Evolutionary conservation across 148 eudicot genomes (phyloP), one percentile per base, ranked within the genome.

Genomic region (Rhododendron vialii): DNA sequence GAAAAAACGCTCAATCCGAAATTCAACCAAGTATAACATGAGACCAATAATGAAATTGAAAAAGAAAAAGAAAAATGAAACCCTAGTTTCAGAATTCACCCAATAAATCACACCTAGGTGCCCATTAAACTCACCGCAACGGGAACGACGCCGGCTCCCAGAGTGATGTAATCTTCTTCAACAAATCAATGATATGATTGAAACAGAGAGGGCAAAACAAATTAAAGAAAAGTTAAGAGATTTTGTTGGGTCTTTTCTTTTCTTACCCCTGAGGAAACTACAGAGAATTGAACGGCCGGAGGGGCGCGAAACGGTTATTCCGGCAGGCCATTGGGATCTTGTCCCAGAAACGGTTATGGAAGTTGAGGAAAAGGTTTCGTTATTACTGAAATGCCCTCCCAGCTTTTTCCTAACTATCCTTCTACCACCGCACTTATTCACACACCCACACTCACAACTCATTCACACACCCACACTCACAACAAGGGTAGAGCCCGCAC

Each of bases 281-380:
- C 47, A 76, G 81, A 30, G 73, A 3, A 53, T 53, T 22, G 71
- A 82, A 74, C 81, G 71, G 35, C 6, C 28, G 11, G 28, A 69
- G 41, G 61, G 18, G 35, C 71, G 86, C 75, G 65, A 84, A 89
- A 87, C 92, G 88, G 85, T 86, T 88, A 83, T 90, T 65, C 82
- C 84, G 90, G 91, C 91, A 81, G 79, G 75, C 84, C 67, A 69
- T 61, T 83, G 89, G 94, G 92, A 92, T 91, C 93, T 47, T 88
- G 88, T 87, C 89, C 83, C 8, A 51, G 17, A 74, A 75, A 75
- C 79, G 47, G 79, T 75, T 75, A 75, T 75, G 79, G 79, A 75
- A 75, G 79, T 75, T 38, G 79, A 36, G 10, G 47, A 75, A 75
- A 30, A 4, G 38, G 17, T 67, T 4, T 13, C 3, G 20, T 5